These are phyloP conservation scores for Rhizodiscina lignyota DNA, from an alignment of 495 filamentous ascomycete genomes.

Conservation along the genomic window DNA sequence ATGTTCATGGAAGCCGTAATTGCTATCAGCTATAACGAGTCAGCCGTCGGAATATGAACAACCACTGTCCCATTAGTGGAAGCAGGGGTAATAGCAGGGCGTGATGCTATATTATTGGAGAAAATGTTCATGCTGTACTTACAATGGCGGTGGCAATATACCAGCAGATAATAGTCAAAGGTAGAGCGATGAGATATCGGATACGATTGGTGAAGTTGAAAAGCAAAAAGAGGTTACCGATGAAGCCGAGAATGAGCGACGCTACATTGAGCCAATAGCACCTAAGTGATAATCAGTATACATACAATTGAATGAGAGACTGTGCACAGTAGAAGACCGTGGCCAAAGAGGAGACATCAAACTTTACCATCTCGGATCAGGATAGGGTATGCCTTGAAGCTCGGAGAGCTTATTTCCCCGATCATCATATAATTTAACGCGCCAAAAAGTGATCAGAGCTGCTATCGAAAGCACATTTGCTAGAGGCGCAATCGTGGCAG, in stretches of 20 bases:
- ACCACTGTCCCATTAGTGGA: not conserved
- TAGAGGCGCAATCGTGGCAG: slow-evolving; percentile 53
- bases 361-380: slow-evolving; percentile 21
- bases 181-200: slow-evolving; percentile 61
- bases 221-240: slow-evolving; percentile 56
- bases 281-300: too few relatives aligned
- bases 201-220: slow-evolving; percentile 72
- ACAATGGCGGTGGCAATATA: slow-evolving; percentile 48
- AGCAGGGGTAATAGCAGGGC: slow-evolving; percentile 1
- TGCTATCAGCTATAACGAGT: slow-evolving; percentile 46
- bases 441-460: slow-evolving; percentile 52
- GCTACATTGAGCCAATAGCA: slow-evolving; percentile 39
- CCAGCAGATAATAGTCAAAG: slow-evolving; percentile 52
- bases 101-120: not conserved
- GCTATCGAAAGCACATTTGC: slow-evolving; percentile 67
- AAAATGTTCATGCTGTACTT: slow-evolving; percentile 23
- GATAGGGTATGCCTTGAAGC: slow-evolving; percentile 23
- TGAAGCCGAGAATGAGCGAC: slow-evolving; percentile 47
- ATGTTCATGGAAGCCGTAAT: slow-evolving; percentile 43
- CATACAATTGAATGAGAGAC: too few relatives aligned
- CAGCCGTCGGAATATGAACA: not conserved
- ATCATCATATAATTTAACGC: slow-evolving; percentile 24
- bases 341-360: not conserved
- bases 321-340: slow-evolving; percentile 1
- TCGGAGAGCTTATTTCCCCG: slow-evolving; percentile 19